Base-by-base conservation (phyloP, 2,329 filamentous ascomycete genomes). In the Cyphellophora attinorum region DNA sequence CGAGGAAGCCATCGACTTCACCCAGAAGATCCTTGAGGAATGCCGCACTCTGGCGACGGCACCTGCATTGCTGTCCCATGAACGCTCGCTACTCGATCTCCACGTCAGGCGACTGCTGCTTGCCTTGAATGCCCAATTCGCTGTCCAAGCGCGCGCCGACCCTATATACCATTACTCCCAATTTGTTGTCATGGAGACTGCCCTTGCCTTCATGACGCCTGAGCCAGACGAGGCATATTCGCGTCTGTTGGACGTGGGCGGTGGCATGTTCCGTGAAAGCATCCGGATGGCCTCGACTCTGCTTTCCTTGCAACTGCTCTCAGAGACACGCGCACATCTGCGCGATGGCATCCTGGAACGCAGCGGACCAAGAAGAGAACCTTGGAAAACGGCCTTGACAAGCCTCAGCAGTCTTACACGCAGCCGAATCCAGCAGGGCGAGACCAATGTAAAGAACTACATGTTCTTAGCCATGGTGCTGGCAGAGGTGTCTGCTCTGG, bases 71-170 rank as follows among this genome's bases (percentile, higher is more conserved):
- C n/a, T n/a, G n/a, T n/a, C n/a, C n/a, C n/a, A n/a, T n/a, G n/a
- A 64, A n/a, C 52, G 60, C 2, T 72, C 72, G 38, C 48, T 75
- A 4, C 52, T 72, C 16, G 64, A 74, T 31, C 65, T 68, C 27
- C 55, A 70, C 0, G 56, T 70, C 3, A 67, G 68, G 4, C 68
- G 74, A 11, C 76, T 74, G 45, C 45, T 76, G 2, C 61, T 77
- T 11, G 60, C 64, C 1, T 55, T 79, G 0, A 73, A 79, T 41
- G 63, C 38, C 8, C 57, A 56, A 2, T 58, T 56, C 33, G 52
- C 53, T 2, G 42, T 54, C n/a, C 57, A 52, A 36, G 52, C 58
- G 10, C 44, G 48, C 8, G 40, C 47, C 3, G 44, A 56, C 4
- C 55, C 55, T 0, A 51, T 54, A 35, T 60, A 51, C 31, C 57